phyloP scores from a whole-genome alignment of 176 grass and related monocot species.

The Oryza brachyantha region DNA sequence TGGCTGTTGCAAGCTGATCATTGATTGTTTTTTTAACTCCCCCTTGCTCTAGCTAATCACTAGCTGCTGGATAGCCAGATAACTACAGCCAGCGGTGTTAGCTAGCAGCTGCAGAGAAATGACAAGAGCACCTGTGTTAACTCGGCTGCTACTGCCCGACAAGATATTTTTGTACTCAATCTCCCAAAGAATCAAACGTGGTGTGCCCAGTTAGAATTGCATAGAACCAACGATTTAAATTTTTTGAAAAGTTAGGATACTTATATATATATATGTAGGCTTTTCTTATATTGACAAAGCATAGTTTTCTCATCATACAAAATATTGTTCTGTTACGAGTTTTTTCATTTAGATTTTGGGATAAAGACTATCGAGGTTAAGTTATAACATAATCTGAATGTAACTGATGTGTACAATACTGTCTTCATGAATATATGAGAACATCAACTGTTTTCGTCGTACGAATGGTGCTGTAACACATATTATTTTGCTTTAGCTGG shows the following conservation, averaged over 20 bases:
- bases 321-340: background rate
- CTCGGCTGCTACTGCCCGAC: background rate
- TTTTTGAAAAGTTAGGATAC: background rate
- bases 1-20: background rate
- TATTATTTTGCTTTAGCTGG: constrained; percentile 30
- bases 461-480: constrained; percentile 1
- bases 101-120: constrained; percentile 14
- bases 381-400: background rate
- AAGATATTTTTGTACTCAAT: constrained; percentile 33
- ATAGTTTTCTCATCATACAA: background rate
- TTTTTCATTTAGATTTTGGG: background rate
- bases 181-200: constrained; percentile 41
- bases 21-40: background rate
- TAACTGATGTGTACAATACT: background rate
- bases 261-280: constrained; percentile 3
- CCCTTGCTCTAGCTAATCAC: background rate
- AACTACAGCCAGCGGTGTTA: background rate
- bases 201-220: constrained; percentile 3
- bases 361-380: background rate
- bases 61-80: constrained; percentile 17
- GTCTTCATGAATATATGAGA: background rate
- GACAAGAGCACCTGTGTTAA: background rate
- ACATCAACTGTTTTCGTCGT: constrained; percentile 23
- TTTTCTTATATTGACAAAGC: constrained; percentile 9
- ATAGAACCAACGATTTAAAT: background rate